Conservation (phyloP, 768 basidiomycete genomes). For the Auricularia cornea region DNA sequence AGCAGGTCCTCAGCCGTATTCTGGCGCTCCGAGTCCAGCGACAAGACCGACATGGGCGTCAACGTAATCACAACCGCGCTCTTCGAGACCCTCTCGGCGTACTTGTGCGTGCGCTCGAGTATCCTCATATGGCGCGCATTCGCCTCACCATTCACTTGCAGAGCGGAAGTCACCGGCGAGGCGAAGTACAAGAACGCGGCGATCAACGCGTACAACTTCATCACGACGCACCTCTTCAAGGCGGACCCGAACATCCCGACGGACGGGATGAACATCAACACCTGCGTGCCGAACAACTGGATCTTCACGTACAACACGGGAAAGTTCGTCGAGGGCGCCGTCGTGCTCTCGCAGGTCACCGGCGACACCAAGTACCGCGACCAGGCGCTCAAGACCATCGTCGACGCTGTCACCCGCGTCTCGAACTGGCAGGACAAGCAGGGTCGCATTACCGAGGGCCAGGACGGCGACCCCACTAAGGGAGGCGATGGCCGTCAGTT, state of each 20-base stretch:
- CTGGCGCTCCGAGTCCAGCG: slow-evolving; percentile 39
- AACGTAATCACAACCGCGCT: slow-evolving; percentile 26
- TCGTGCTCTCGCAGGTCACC: slow-evolving; percentile 35
- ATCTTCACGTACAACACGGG: slow-evolving; percentile 50
- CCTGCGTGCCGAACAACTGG: slow-evolving; percentile 41
- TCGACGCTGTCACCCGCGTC: slow-evolving; percentile 34
- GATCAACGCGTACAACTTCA: slow-evolving; percentile 40
- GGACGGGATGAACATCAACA: slow-evolving; percentile 37
- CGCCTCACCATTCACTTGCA: slow-evolving; percentile 33
- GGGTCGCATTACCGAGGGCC: slow-evolving; percentile 46
- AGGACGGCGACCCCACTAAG: background rate
- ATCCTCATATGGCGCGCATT: too few relatives aligned
- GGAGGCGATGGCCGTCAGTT: background rate
- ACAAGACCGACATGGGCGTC: slow-evolving; percentile 39
- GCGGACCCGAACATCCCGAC: slow-evolving; percentile 35
- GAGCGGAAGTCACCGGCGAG: slow-evolving; percentile 38
- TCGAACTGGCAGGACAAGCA: slow-evolving; percentile 38
- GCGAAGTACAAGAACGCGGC: slow-evolving; percentile 39
- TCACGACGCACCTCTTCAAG: slow-evolving; percentile 34
- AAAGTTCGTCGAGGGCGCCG: slow-evolving; percentile 45
- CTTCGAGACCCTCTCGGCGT: background rate
- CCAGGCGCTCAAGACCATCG: slow-evolving; percentile 28
- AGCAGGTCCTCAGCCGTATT: slow-evolving; percentile 29
- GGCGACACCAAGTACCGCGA: slow-evolving; percentile 34
- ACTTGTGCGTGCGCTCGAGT: background rate